A percentile compares a stretch with the other conserved stretches of the same genome.
phyloP scores from a whole-genome alignment of 345 rosid species.

The Gossypium australe region DNA sequence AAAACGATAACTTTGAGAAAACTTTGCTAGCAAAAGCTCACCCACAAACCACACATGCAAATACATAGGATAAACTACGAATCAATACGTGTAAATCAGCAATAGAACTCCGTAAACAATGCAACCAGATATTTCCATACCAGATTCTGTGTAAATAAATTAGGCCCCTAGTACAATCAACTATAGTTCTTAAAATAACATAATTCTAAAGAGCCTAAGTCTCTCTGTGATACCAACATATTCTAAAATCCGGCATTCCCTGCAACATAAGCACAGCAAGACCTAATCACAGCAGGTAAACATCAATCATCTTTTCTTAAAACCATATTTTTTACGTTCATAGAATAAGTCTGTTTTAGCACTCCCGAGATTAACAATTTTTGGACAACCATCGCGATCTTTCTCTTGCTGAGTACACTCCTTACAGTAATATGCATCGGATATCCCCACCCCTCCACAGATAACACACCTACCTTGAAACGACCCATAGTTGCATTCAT shows the following conservation, averaged over 20 bases:
- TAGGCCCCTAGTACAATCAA: neutral
- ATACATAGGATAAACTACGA: neutral
- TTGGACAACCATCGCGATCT: no score
- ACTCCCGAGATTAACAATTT: no score
- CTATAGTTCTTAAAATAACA: neutral
- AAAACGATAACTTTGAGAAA: no score
- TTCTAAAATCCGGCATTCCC: neutral
- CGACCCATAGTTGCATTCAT: slow-evolving; percentile 70
- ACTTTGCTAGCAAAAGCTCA: no score
- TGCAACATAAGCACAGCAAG: neutral
- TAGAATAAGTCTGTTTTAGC: no score
- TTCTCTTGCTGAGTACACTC: no score
- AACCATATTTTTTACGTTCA: no score
- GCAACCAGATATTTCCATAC: neutral
- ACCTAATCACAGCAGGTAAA: neutral
- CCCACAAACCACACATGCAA: no score
- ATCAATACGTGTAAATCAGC: neutral
- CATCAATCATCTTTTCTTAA: slow-evolving; percentile 34
- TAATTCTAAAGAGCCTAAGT: neutral
- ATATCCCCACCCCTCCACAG: no score
- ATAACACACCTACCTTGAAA: slow-evolving; percentile 64
- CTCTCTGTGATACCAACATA: neutral
- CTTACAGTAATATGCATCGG: no score
- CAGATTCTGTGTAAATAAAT: neutral
- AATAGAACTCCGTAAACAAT: neutral